Conservation (phyloP, 768 basidiomycete species). For the Lentinula edodes region DNA sequence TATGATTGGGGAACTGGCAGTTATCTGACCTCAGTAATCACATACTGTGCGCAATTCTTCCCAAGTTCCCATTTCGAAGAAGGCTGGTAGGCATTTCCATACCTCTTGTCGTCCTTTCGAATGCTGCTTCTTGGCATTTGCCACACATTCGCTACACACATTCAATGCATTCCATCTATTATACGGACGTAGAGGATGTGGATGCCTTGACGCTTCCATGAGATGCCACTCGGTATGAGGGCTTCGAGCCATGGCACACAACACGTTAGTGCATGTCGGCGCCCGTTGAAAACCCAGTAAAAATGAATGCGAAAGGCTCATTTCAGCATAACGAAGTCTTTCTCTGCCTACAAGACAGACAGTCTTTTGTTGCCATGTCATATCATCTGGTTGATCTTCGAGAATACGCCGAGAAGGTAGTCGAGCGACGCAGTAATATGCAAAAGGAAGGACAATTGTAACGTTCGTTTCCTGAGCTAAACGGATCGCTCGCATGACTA, state of each 20-base stretch:
- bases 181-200: conserved; percentile 18
- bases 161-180: conserved; percentile 15
- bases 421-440: conserved; percentile 44
- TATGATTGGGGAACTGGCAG: too few species aligned
- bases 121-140: conserved; percentile 15
- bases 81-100: conserved; percentile 17
- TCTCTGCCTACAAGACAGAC: conserved; percentile 35
- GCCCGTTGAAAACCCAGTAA: conserved; percentile 32
- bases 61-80: conserved; percentile 16
- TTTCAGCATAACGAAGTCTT: conserved; percentile 34
- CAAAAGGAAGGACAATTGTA: conserved; percentile 38
- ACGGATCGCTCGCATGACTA: conserved; percentile 37
- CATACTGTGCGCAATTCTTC: conserved; percentile 7
- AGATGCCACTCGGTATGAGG: conserved; percentile 40
- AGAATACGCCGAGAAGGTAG: conserved; percentile 33
- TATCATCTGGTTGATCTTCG: conserved; percentile 26
- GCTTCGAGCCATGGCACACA: conserved; percentile 29
- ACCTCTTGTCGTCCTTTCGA: conserved; percentile 16
- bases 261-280: conserved; percentile 21
- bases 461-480: conserved; percentile 37
- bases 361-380: conserved; percentile 35
- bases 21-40: not conserved
- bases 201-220: conserved; percentile 27
- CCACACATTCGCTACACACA: conserved; percentile 15
- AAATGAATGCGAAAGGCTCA: conserved; percentile 35